Conservation (phyloP, 1,284 basidiomycete genomes). For the Ceratobasidium theobromae region DNA sequence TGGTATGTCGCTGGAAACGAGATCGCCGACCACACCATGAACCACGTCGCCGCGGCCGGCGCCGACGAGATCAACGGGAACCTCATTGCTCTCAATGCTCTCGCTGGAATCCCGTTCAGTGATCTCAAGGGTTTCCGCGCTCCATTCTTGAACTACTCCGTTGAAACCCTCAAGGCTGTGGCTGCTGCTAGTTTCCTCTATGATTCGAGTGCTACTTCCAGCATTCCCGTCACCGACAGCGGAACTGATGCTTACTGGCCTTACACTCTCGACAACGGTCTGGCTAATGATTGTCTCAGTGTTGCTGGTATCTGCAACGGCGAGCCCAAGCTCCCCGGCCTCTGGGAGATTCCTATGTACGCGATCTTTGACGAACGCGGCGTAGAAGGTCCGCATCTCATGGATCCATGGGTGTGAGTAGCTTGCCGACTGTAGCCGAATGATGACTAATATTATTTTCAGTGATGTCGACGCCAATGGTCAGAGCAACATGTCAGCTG, state of each 20-base stretch:
- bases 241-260: conserved; percentile 77
- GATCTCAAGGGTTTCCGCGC: conserved; percentile 75
- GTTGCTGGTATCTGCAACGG: conserved; percentile 65
- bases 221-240: conserved; percentile 66
- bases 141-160: conserved; percentile 71
- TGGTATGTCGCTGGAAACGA: conserved; percentile 85
- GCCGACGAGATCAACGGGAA: conserved; percentile 75
- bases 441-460: conserved; percentile 3
- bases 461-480: conserved; percentile 42
- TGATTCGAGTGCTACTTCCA: conserved; percentile 66
- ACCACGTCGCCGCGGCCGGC: conserved; percentile 69
- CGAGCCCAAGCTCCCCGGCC: conserved; percentile 69
- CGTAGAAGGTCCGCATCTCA: conserved; percentile 60
- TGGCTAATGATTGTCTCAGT: conserved; percentile 74
- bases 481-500: conserved; percentile 57
- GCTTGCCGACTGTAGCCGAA: background rate
- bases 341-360: conserved; percentile 84
- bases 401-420: conserved; percentile 81
- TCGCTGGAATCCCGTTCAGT: conserved; percentile 74
- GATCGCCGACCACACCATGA: conserved; percentile 87
- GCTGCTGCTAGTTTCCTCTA: conserved; percentile 66
- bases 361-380: conserved; percentile 69
- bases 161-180: conserved; percentile 62
- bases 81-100: conserved; percentile 74
- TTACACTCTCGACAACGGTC: conserved; percentile 70